Base-by-base conservation (phyloP, 2,329 filamentous ascomycete species). In the Pseudogymnoascus sp. region DNA sequence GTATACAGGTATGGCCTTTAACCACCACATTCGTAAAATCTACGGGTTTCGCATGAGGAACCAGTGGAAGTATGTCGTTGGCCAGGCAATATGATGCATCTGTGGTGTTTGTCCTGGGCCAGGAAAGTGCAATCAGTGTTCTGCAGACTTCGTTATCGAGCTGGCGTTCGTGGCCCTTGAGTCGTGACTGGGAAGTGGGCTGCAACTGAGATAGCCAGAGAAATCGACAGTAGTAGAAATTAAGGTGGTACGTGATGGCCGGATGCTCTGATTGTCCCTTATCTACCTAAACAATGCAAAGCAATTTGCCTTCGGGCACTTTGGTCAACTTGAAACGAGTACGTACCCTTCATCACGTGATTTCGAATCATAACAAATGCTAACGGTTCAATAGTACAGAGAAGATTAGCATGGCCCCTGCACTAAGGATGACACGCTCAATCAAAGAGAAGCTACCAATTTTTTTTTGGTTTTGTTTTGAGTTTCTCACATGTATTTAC, bases 361-460 rank as follows among this genome's bases (percentile, higher is more conserved):
- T 28, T 9, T 50, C 1, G n/a, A 50, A 50, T 28, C 23, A 50
- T 28, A 50, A 44, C 42, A 47, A 15, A 23, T 23, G 11, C 19
- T 15, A 47, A 47, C 42, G 7, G 42, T 47, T 47, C 42, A 47
- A 47, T 61, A 33, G 26, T 33, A 86, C 82, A 87, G 84, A 87
- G 85, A 87, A 87, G 83, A 87, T 87, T 89, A 89, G 87, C 87
- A 89, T 89, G 87, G 87, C 87, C 87, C 84, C 83, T 87, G 84
- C 83, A 86, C 90, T 93, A 93, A 93, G 90, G 90, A 93, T 93
- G 90, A 93, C 89, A 92, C 87, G 87, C 86, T 88, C 82, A 85
- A 86, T 85, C 85, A 88, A 88, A 89, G 87, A 88, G 86, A 87
- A 84, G 82, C 85, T 84, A 82, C 81, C 80, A 80, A 79, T 85